Conservation (phyloP, 306 rosid species). For the Alnus rubra region DNA sequence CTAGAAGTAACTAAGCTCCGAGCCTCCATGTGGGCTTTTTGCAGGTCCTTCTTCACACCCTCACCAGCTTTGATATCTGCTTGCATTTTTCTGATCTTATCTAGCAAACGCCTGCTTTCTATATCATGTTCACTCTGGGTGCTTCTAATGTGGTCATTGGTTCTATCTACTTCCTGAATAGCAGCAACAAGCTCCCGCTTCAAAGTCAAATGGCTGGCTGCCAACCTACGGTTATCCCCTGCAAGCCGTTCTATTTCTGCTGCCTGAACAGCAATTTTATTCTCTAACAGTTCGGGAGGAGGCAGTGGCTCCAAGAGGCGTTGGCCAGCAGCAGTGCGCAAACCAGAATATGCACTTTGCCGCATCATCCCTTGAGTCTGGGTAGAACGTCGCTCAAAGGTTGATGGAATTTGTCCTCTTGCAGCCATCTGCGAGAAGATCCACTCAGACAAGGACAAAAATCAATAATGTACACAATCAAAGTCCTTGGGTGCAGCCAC, state of each 20-base stretch:
- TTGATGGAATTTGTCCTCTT: constrained; percentile 43
- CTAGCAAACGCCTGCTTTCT: constrained; percentile 68
- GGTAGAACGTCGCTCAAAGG: constrained; percentile 37
- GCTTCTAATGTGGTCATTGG: constrained; percentile 76
- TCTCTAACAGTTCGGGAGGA: constrained; percentile 54
- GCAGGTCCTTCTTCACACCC: constrained; percentile 64
- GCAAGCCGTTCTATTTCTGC: constrained; percentile 65
- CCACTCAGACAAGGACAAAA: constrained; percentile 20
- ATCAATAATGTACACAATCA: constrained; percentile 16
- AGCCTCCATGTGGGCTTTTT: constrained; percentile 67
- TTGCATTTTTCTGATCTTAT: constrained; percentile 72
- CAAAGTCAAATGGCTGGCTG: constrained; percentile 55
- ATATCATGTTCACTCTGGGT: constrained; percentile 81
- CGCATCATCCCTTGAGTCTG: constrained; percentile 57
- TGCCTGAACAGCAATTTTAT: constrained; percentile 65
- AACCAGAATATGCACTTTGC: constrained; percentile 55
- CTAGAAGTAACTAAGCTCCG: constrained; percentile 54
- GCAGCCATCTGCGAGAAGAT: constrained; percentile 38
- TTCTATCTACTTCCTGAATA: constrained; percentile 60
- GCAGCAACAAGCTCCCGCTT: constrained; percentile 65
- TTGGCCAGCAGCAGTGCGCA: constrained; percentile 37
- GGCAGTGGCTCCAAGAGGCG: constrained; percentile 36
- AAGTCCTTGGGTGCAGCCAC: constrained; percentile 15
- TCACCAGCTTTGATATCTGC: constrained; percentile 62
- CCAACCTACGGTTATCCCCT: constrained; percentile 68